These are phyloP conservation scores for Colletotrichum siamense DNA, from an alignment of 2,329 filamentous ascomycete genomes.

Conservation along the genomic window DNA sequence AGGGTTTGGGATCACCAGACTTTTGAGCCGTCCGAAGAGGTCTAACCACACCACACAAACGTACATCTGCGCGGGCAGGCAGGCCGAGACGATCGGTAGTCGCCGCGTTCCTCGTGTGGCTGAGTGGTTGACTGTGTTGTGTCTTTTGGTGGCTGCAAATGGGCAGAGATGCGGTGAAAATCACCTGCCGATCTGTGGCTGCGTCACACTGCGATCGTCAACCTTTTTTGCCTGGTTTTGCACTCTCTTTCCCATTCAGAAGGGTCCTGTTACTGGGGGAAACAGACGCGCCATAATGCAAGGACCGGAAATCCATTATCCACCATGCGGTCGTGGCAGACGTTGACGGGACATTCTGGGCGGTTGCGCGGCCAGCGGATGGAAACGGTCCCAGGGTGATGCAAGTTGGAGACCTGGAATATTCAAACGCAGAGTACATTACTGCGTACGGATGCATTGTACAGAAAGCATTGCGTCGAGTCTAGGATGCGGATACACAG, in stretches of 20 bases:
- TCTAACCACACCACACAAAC: not conserved
- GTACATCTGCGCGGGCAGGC: not conserved
- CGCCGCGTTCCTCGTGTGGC: not conserved
- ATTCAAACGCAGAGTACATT: not conserved
- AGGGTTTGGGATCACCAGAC: not conserved
- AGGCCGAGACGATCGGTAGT: not conserved
- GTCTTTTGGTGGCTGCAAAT: not conserved
- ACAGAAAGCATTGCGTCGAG: not conserved
- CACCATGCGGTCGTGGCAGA: not conserved
- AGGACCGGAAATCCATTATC: not conserved
- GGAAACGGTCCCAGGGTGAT: not conserved
- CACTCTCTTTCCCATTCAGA: not conserved
- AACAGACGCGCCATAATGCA: not conserved
- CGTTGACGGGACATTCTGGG: not conserved
- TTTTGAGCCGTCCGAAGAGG: not conserved
- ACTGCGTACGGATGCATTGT: not conserved
- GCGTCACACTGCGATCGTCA: not conserved
- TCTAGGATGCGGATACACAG: not conserved
- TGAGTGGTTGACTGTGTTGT: not conserved
- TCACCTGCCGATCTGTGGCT: conserved; percentile 7
- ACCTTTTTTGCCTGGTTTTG: not conserved
- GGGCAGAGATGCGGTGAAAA: not conserved
- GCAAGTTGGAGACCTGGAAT: not conserved
- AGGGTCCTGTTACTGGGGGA: not conserved
- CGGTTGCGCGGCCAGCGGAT: conserved; percentile 17